Evolutionary conservation across 352 stramenopile genomes (phyloP).

Genomic region (Phytophthora niederhauseri): DNA sequence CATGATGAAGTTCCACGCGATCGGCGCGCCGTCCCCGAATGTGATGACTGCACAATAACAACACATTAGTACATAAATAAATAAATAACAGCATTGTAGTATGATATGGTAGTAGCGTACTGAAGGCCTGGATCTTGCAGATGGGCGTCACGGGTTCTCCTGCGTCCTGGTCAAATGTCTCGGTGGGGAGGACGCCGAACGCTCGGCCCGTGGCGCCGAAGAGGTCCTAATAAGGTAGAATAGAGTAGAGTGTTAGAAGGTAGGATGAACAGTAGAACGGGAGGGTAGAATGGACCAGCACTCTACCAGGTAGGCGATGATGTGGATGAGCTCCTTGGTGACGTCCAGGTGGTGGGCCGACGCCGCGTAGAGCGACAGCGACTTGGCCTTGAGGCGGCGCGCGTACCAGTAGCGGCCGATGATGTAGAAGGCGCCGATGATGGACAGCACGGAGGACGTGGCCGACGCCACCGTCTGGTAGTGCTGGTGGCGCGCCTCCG

Average conservation of each 20-base stretch:
- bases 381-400: slow-evolving; percentile 53
- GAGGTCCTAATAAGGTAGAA: slow-evolving; percentile 51
- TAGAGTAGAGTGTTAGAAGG: neutral
- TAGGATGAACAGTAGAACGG: neutral
- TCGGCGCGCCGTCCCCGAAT: slow-evolving; percentile 74
- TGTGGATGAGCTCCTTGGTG: slow-evolving; percentile 87
- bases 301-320: slow-evolving; percentile 84
- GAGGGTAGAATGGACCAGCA: neutral
- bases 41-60: slow-evolving; percentile 60
- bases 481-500: slow-evolving; percentile 30
- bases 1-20: slow-evolving; percentile 89
- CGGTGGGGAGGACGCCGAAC: slow-evolving; percentile 67
- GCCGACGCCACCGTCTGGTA: slow-evolving; percentile 63
- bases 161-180: slow-evolving; percentile 63
- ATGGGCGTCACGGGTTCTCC: slow-evolving; percentile 60
- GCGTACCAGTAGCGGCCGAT: slow-evolving; percentile 84
- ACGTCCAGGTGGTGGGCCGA: slow-evolving; percentile 73
- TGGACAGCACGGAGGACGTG: slow-evolving; percentile 78
- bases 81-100: neutral
- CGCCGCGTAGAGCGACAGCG: slow-evolving; percentile 46
- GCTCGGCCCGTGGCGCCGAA: slow-evolving; percentile 71
- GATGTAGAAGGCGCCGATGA: slow-evolving; percentile 85
- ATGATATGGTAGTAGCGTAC: slow-evolving; percentile 32
- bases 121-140: slow-evolving; percentile 77
- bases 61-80: neutral